Evolutionary conservation across 345 rosid species (phyloP).

Genomic region (Xanthoceras sorbifolium): DNA sequence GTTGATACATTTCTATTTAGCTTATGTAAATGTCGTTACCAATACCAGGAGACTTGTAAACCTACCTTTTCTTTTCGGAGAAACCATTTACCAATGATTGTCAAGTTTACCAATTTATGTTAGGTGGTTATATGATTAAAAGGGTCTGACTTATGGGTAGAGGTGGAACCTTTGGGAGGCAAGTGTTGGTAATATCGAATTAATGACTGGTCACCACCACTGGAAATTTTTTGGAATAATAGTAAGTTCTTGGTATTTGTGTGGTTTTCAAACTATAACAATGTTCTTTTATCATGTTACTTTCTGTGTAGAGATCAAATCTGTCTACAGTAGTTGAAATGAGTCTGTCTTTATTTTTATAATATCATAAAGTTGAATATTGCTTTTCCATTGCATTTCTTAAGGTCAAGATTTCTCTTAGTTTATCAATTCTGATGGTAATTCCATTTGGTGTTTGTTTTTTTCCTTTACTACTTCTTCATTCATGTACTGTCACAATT

Average conservation of each 20-base stretch:
- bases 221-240: background rate
- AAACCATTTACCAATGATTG: background rate
- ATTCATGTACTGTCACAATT: background rate
- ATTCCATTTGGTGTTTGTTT: background rate
- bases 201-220: background rate
- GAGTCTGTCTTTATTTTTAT: background rate
- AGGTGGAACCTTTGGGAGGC: background rate
- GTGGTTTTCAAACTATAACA: background rate
- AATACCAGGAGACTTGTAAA: background rate
- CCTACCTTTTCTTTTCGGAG: background rate
- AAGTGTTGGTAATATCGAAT: background rate
- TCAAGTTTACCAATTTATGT: background rate
- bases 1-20: background rate
- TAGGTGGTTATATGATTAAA: background rate
- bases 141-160: background rate
- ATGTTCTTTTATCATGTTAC: background rate
- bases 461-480: background rate
- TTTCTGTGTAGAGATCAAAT: constrained; percentile 5
- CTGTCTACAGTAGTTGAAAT: background rate
- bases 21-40: background rate
- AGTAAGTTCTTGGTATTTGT: background rate
- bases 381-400: background rate
- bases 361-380: background rate
- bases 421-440: background rate
- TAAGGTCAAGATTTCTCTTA: constrained; percentile 6